Conservation (phyloP, 768 basidiomycete genomes). For the Boletus fagicola region DNA sequence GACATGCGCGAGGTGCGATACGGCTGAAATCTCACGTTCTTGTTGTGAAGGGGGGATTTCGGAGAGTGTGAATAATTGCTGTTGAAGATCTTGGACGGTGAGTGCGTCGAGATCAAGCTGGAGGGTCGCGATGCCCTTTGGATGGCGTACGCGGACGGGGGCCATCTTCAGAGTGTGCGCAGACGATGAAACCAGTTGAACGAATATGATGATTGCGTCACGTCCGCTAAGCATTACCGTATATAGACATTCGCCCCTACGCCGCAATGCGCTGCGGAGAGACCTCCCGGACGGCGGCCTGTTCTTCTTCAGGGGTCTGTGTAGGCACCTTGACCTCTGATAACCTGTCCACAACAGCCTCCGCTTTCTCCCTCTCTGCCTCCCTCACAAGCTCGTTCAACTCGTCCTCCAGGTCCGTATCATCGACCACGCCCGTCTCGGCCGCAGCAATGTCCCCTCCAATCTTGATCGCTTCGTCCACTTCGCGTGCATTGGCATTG, state of each 20-base stretch:
- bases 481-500: constrained; percentile 76
- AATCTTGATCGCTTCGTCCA: constrained; percentile 72
- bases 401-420: constrained; percentile 64
- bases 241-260: constrained; percentile 6
- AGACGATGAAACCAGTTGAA: neutral
- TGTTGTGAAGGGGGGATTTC: constrained; percentile 76
- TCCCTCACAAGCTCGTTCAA: constrained; percentile 54
- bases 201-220: constrained; percentile 14
- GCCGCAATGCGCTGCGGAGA: constrained; percentile 8
- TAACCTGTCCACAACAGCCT: constrained; percentile 28
- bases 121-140: constrained; percentile 78
- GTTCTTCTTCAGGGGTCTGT: constrained; percentile 5
- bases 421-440: constrained; percentile 47
- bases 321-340: constrained; percentile 20
- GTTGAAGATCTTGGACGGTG: constrained; percentile 74
- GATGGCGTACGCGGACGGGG: constrained; percentile 77
- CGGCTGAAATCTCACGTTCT: constrained; percentile 54
- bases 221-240: constrained; percentile 5
- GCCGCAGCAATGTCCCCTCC: constrained; percentile 62
- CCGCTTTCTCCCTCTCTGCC: constrained; percentile 38
- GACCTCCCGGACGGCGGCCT: neutral
- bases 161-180: constrained; percentile 46
- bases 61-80: constrained; percentile 62
- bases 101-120: constrained; percentile 60
- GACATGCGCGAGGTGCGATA: neutral